Conservation (phyloP, 2,329 filamentous ascomycete genomes). For the Pseudogymnoascus sp. region DNA sequence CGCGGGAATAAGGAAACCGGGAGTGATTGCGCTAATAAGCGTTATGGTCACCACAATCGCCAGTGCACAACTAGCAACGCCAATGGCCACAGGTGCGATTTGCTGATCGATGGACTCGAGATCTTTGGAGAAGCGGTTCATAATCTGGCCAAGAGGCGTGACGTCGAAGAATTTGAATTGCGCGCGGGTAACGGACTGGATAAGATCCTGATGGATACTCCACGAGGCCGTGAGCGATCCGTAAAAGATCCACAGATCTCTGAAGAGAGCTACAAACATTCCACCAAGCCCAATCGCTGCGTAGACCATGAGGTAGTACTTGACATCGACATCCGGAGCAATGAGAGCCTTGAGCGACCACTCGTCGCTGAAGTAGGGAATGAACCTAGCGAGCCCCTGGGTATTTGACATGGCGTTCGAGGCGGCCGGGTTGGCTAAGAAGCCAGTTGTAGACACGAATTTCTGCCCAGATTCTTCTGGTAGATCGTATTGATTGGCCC, state of each 20-base stretch:
- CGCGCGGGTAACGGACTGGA: conserved; percentile 72
- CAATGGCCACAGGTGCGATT: conserved; percentile 82
- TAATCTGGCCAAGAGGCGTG: conserved; percentile 88
- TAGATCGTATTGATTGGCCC: conserved; percentile 78
- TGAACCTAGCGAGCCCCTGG: conserved; percentile 23
- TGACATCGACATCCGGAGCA: conserved; percentile 58
- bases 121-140: conserved; percentile 98
- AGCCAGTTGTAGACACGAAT: conserved; percentile 17
- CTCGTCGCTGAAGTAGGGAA: conserved; percentile 28
- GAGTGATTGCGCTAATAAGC: conserved; percentile 81
- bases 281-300: conserved; percentile 69
- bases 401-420: conserved; percentile 20
- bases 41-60: conserved; percentile 74
- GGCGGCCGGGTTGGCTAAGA: conserved; percentile 25
- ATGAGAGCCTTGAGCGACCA: conserved; percentile 25
- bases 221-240: conserved; percentile 83
- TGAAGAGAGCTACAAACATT: conserved; percentile 68
- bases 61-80: conserved; percentile 55
- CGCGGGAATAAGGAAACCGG: conserved; percentile 79
- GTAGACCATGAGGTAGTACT: conserved; percentile 78
- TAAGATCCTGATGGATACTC: conserved; percentile 70
- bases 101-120: conserved; percentile 93
- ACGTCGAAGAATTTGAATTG: conserved; percentile 98
- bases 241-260: conserved; percentile 84
- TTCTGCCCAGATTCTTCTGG: conserved; percentile 28